Conservation (phyloP, 2,329 filamentous ascomycete genomes). For the Botryotinia globosa region DNA sequence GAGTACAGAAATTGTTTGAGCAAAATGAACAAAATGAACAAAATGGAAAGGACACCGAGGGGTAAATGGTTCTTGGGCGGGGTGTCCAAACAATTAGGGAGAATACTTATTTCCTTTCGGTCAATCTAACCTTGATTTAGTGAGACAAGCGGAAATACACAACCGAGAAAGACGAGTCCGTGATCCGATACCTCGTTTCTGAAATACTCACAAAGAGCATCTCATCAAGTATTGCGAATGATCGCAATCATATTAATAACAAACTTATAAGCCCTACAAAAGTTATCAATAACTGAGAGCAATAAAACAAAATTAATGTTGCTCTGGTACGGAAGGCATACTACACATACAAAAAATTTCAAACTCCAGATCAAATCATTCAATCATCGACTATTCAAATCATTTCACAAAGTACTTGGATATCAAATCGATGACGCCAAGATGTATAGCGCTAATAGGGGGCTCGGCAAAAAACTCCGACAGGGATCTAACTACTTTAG, state of each 20-base stretch:
- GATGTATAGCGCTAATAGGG: neutral
- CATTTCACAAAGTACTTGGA: neutral
- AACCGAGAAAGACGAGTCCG: accelerated
- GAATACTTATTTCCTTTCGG: neutral
- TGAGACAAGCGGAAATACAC: neutral
- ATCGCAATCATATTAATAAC: too few species aligned
- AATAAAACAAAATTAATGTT: too few species aligned
- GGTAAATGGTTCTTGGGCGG: neutral
- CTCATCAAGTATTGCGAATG: too few species aligned
- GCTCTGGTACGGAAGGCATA: too few species aligned
- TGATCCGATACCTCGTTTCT: accelerated
- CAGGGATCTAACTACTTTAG: neutral
- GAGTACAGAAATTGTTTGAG: too few species aligned
- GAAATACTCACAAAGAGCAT: too few species aligned
- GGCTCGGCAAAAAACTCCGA: neutral
- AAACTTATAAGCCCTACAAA: neutral
- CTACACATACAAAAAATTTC: neutral
- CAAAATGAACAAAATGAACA: neutral
- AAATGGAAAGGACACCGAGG: neutral
- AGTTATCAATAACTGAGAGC: neutral
- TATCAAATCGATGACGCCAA: neutral
- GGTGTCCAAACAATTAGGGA: too few species aligned
- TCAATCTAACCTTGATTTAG: neutral
- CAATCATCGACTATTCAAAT: neutral
- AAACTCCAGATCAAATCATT: neutral